phyloP scores from a whole-genome alignment of 2,329 filamentous ascomycete genomes.

The Thielaviopsis punctulata region DNA sequence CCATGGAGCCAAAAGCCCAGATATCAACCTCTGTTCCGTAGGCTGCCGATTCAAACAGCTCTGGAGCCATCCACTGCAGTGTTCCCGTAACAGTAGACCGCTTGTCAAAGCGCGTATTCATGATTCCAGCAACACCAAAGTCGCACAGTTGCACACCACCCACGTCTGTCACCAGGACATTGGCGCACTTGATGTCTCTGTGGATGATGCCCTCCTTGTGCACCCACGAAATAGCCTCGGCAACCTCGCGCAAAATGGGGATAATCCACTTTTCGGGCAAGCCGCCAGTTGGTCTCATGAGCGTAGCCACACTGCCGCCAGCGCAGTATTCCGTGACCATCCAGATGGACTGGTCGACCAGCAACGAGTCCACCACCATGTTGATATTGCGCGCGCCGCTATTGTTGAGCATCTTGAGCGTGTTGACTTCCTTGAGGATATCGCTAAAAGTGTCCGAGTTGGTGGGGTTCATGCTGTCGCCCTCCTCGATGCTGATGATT shows the following conservation, averaged over 20 bases:
- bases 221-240: conserved; percentile 31
- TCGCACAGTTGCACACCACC: conserved; percentile 49
- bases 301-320: conserved; percentile 46
- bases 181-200: conserved; percentile 39
- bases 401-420: conserved; percentile 43
- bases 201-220: conserved; percentile 34
- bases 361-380: conserved; percentile 45
- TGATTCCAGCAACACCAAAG: conserved; percentile 47
- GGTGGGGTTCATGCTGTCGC: conserved; percentile 43
- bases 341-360: conserved; percentile 47
- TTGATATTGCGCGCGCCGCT: conserved; percentile 48
- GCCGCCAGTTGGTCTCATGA: conserved; percentile 31
- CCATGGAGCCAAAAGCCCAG: conserved; percentile 52
- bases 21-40: conserved; percentile 45
- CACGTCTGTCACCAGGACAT: conserved; percentile 46
- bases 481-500: conserved; percentile 59
- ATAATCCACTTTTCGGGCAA: conserved; percentile 34
- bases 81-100: conserved; percentile 50
- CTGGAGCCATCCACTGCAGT: conserved; percentile 52
- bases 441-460: conserved; percentile 33
- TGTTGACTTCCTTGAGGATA: conserved; percentile 31
- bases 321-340: conserved; percentile 53
- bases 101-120: conserved; percentile 45
- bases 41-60: conserved; percentile 35
- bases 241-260: conserved; percentile 32